Base-by-base conservation (phyloP, 2,329 filamentous ascomycete genomes). In the Fusarium mexicanum region DNA sequence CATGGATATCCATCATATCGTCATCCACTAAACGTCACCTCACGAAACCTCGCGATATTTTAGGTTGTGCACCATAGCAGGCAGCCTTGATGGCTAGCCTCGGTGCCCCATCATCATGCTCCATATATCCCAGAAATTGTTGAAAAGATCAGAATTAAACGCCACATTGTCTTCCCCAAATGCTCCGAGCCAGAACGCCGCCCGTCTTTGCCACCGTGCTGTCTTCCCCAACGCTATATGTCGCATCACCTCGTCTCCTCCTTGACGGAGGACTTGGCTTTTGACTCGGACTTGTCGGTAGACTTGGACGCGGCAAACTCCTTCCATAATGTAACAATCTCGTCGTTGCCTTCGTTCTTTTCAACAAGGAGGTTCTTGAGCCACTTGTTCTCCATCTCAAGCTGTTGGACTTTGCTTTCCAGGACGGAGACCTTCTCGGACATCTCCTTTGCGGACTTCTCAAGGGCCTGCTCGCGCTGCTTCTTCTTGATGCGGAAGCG, bases 401-500 rank as follows among this genome's bases (percentile, higher is more conserved):
- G 88, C 79, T 94, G 91, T 66, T 89, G 88, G 62, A 96, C 92
- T 67, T 91, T 90, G 78, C 88, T 88, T 83, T 97, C 93, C 12
- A 97, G 87, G 24, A 87, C 86, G 24, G 89, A 86, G 59, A 95
- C 93, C 84, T 95, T 95, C 51, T 96, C 93, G 35, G 90, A 90
- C 84, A 96, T 93, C 76, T 97, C 94, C 83, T 95, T 94, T 78
- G 94, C 92, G 8, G 91, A 92, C 79, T 91, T 91, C 83, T 96
- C 94, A 60, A 97, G 90, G 14, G 93, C 92, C 83, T 95, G 93
- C 86, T 97, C 94, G 58, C 94, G 92, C 85, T 96, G 94, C 90
- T 97, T 97, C 92, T 97, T 97, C 91, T 97, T 97, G 81, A 96
- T 91, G 68, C 94, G 92, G 88, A 97, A 97, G 57, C 94, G 92